These are phyloP conservation scores for Hypoxylon sp. DNA, from an alignment of 2,329 filamentous ascomycete species.

Conservation along the genomic window DNA sequence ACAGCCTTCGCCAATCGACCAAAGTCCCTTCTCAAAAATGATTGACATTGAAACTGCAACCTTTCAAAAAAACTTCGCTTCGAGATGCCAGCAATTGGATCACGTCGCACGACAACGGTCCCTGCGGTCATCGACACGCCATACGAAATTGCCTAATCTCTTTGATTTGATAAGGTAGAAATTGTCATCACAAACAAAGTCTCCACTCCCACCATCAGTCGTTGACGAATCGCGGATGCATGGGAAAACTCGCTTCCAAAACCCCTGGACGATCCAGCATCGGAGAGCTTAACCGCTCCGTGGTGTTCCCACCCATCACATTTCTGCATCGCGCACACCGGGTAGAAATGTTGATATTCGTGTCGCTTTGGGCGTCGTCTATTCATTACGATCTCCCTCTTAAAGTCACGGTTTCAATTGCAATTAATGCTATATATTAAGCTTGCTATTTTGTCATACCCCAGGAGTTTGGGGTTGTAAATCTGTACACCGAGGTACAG, in stretches of 20 bases:
- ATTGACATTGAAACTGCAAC: conserved; percentile 30
- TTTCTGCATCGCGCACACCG: conserved; percentile 26
- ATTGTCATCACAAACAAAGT: conserved; percentile 22
- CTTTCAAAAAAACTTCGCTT: conserved; percentile 31
- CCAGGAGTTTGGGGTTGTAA: background rate
- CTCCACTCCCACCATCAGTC: conserved; percentile 36
- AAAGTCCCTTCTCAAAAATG: conserved; percentile 15
- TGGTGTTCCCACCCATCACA: conserved; percentile 24
- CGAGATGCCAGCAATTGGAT: conserved; percentile 38
- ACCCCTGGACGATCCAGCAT: conserved; percentile 23
- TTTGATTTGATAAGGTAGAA: conserved; percentile 51
- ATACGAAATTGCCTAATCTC: conserved; percentile 51
- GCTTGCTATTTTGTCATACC: conserved; percentile 13
- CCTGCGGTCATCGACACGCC: conserved; percentile 30
- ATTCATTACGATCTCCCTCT: conserved; percentile 27
- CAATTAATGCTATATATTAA: conserved; percentile 21
- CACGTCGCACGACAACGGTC: conserved; percentile 36
- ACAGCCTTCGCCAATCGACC: conserved; percentile 4
- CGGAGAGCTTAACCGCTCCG: conserved; percentile 27
- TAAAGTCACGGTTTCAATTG: conserved; percentile 23
- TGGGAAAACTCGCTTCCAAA: conserved; percentile 26
- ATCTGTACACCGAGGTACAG: conserved; percentile 4
- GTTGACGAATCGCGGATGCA: conserved; percentile 32
- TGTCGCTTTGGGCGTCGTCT: conserved; percentile 23
- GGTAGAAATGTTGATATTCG: conserved; percentile 12